phyloP scores from a whole-genome alignment of 176 grass and related monocot species.

The Microstegium vimineum region DNA sequence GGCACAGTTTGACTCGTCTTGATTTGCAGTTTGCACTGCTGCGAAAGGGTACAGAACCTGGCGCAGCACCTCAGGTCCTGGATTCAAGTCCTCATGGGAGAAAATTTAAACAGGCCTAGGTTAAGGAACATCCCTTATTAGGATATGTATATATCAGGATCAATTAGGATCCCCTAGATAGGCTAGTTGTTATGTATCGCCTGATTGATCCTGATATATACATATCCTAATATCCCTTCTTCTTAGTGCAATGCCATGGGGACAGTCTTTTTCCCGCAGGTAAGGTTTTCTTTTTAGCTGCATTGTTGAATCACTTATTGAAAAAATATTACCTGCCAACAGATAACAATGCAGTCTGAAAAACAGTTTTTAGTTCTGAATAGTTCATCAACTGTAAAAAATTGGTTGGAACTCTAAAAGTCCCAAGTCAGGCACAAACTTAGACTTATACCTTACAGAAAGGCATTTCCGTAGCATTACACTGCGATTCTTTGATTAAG shows the following conservation, averaged over 20 bases:
- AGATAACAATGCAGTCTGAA: constrained; percentile 1
- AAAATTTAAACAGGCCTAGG: not conserved
- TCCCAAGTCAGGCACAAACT: not conserved
- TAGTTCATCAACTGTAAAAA: constrained; percentile 2
- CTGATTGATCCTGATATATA: too few relatives aligned
- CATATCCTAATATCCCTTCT: not conserved
- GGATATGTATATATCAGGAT: too few relatives aligned
- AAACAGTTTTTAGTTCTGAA: constrained; percentile 7
- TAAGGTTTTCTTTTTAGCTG: not conserved
- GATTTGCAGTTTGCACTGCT: not conserved
- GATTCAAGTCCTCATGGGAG: not conserved
- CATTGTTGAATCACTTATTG: not conserved
- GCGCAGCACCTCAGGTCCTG: not conserved
- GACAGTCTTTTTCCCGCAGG: not conserved
- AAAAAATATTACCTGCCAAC: not conserved
- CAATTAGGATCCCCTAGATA: too few relatives aligned
- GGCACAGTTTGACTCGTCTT: not conserved
- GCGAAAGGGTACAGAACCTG: not conserved
- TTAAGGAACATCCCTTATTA: not conserved
- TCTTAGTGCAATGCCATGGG: not conserved
- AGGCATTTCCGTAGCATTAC: constrained; percentile 7
- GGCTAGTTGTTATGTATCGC: too few relatives aligned
- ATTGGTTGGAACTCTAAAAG: not conserved
- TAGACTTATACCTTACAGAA: not conserved
- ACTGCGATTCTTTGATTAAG: not conserved